A percentile compares a stretch with the other conserved stretches of the same genome.
phyloP scores from a whole-genome alignment of 2,329 filamentous ascomycete genomes.

The Tolypocladium pustulatum region DNA sequence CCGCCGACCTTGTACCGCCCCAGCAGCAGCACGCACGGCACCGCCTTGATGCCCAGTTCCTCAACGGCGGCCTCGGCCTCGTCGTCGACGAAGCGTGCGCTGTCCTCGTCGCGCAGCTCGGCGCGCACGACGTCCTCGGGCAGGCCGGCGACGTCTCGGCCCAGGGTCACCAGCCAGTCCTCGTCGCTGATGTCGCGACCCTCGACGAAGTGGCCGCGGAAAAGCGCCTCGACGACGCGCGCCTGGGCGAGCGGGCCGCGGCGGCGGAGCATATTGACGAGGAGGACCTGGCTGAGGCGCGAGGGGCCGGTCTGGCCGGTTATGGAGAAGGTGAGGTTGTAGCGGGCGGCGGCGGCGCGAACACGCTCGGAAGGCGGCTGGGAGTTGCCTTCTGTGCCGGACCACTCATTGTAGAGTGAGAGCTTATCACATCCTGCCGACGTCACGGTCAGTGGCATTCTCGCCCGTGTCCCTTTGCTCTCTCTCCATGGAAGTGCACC shows the following conservation, averaged over 20 bases:
- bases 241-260: constrained; percentile 23
- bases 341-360: constrained; percentile 17
- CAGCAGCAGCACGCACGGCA: constrained; percentile 66
- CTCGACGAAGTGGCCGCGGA: constrained; percentile 29
- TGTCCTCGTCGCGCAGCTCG: constrained; percentile 18
- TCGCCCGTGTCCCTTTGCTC: background rate
- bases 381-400: constrained; percentile 16
- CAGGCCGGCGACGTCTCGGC: constrained; percentile 19
- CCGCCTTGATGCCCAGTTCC: constrained; percentile 42
- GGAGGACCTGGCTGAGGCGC: constrained; percentile 34
- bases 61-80: constrained; percentile 17
- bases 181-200: constrained; percentile 30
- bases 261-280: constrained; percentile 26
- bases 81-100: constrained; percentile 17
- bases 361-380: constrained; percentile 19
- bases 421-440: constrained; percentile 22
- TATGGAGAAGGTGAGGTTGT: constrained; percentile 30
- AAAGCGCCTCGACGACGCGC: constrained; percentile 29
- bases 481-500: background rate
- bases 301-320: constrained; percentile 32
- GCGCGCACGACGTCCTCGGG: constrained; percentile 13
- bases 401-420: constrained; percentile 21
- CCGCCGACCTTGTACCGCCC: constrained; percentile 58
- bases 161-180: constrained; percentile 24
- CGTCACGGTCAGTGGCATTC: background rate